phyloP scores from a whole-genome alignment of 192 early-diverging fungal species.

The Rhizophagus clarus region DNA sequence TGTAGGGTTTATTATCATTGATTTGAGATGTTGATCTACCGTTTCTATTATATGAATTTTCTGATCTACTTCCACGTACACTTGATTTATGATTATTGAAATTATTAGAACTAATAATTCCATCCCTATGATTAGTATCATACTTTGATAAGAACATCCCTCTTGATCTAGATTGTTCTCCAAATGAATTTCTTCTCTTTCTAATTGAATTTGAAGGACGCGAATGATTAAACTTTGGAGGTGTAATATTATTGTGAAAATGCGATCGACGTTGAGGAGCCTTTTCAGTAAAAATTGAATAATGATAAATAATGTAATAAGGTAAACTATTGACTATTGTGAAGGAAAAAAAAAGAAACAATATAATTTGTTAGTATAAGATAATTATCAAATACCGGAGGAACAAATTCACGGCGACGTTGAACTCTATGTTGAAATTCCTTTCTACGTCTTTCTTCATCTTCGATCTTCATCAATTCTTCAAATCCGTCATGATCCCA shows the following conservation, averaged over 20 bases:
- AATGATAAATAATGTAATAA: not conserved
- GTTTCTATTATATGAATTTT: not conserved
- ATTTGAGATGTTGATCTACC: not conserved
- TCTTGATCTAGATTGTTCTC: not conserved
- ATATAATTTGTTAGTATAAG: not conserved
- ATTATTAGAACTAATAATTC: not conserved
- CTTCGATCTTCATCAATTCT: slow-evolving; percentile 51
- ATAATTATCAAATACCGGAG: not conserved
- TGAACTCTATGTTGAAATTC: slow-evolving; percentile 1
- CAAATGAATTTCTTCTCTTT: not conserved
- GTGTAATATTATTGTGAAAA: not conserved
- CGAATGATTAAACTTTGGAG: not conserved
- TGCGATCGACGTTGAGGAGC: too few relatives aligned
- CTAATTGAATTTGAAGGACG: not conserved
- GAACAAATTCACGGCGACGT: slow-evolving; percentile 1
- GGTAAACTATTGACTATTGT: not conserved
- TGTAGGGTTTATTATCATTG: not conserved
- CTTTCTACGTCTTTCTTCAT: slow-evolving; percentile 26
- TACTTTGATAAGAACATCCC: not conserved
- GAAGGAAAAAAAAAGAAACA: not conserved
- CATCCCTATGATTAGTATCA: not conserved
- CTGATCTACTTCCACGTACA: not conserved
- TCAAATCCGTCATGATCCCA: slow-evolving; percentile 59
- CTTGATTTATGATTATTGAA: not conserved
- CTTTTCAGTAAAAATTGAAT: not conserved